phyloP scores from a whole-genome alignment of 2,329 filamentous ascomycete genomes.

The Pyrenophora graminea region DNA sequence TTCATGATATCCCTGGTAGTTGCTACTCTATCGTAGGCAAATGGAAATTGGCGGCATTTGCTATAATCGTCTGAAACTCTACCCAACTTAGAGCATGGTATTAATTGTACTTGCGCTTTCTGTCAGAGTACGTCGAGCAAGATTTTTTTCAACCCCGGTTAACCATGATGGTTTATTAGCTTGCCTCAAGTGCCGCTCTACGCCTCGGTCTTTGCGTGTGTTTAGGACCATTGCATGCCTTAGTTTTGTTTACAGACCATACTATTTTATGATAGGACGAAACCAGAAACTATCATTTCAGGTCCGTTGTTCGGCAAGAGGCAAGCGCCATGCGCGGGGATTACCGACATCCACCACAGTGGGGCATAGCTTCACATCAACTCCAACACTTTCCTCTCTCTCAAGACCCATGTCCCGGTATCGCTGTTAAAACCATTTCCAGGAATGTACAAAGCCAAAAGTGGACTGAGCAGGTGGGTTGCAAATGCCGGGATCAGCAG shows the following conservation, averaged over 20 bases:
- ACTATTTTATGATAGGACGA: slow-evolving; percentile 1
- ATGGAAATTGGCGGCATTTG: neutral
- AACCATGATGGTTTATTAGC: neutral
- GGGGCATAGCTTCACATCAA: no score
- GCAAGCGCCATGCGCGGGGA: slow-evolving; percentile 12
- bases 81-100: neutral
- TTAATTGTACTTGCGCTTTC: neutral
- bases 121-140: neutral
- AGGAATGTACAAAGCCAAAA: no score
- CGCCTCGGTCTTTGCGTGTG: no score
- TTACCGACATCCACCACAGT: neutral
- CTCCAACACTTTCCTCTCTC: no score
- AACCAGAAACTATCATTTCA: neutral
- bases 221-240: neutral
- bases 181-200: neutral
- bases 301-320: neutral
- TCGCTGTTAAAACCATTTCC: no score
- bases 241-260: neutral
- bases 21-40: slow-evolving; percentile 5
- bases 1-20: slow-evolving; percentile 23
- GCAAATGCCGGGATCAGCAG: slow-evolving; percentile 6
- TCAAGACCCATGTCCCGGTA: no score
- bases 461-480: neutral
- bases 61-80: slow-evolving; percentile 1
- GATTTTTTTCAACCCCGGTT: neutral